Conservation (phyloP, 2,329 filamentous ascomycete species). For the Emmonsia crescens region DNA sequence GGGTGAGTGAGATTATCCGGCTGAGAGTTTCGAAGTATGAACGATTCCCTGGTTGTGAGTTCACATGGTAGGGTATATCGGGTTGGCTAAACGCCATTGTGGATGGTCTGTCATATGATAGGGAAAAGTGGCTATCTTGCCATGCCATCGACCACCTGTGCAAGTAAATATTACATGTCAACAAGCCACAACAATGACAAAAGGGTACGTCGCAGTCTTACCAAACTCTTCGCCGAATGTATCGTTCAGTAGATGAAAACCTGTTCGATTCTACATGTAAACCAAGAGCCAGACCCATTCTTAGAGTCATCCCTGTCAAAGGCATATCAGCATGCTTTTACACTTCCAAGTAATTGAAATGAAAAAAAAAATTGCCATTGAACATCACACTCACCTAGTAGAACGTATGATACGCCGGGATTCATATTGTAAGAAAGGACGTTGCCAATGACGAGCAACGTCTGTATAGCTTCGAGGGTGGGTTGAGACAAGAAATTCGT, state of each 20-base stretch:
- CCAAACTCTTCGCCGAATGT: conserved; percentile 36
- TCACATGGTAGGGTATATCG: conserved; percentile 39
- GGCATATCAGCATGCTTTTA: conserved; percentile 5
- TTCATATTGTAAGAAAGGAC: conserved; percentile 55
- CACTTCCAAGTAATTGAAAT: conserved; percentile 3
- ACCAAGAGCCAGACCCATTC: conserved; percentile 50
- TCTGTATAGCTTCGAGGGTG: conserved; percentile 51
- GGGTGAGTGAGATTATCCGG: conserved; percentile 41
- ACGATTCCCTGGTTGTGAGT: conserved; percentile 38
- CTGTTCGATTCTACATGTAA: conserved; percentile 49
- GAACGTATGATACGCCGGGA: conserved; percentile 51
- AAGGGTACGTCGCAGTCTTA: conserved; percentile 13
- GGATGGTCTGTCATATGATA: conserved; percentile 51
- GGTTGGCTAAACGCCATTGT: conserved; percentile 44
- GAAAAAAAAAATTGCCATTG: background rate
- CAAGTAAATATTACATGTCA: background rate
- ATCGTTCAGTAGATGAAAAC: conserved; percentile 39
- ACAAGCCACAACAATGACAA: background rate
- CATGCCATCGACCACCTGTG: conserved; percentile 51
- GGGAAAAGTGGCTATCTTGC: conserved; percentile 54
- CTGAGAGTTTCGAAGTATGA: conserved; percentile 50
- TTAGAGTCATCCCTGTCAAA: conserved; percentile 43
- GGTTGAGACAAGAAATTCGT: conserved; percentile 54
- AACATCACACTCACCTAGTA: conserved; percentile 35
- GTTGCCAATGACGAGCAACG: conserved; percentile 51